Evolutionary conservation across 1,284 basidiomycete species (phyloP), one percentile per base, ranked within the genome.

Genomic region (Malassezia slooffiae): DNA sequence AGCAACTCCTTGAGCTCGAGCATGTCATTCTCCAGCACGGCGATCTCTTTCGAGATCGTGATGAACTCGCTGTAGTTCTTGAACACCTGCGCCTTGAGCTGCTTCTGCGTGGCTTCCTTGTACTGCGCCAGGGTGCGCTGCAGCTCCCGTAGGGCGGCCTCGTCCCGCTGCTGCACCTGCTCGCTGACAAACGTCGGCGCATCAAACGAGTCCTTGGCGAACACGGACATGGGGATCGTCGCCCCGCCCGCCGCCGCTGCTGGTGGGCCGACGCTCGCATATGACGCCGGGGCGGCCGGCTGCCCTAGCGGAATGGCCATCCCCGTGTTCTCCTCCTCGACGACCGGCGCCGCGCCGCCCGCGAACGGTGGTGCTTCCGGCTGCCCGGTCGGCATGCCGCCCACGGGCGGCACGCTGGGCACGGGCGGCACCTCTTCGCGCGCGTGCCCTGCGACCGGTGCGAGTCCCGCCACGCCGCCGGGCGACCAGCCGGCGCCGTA

Each of bases 11-110:
- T 96, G 67, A 97, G 79, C 66, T 96, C 90, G 27, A 96, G 77
- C 84, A 96, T 87, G 69, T 96, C 90, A 67, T 91, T 95, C 73
- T 97, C 91, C 10, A 99, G 77, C 0, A 85, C 83, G 6, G 85
- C 83, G 34, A 97, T 91, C 72, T 97, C 93, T 65, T 96, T 97
- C 7, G 89, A 93, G 34, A 97, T 87, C 34, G 83, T 77, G 35
- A 99, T 87, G 65, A 97, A 96, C 65, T 96, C 88, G 29, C 86
- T 82, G 65, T 96, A 97, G 71, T 73, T 72, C 20, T 62, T 66
- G 43, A 61, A 59, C 6, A 68, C 60, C 34, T 62, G 60, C 6
- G 51, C 41, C 40, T 60, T 60, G 28, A 62, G 45, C 26, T 66
- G 62, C 34, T 58, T 49, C 29, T 60, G 52, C 24, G 64, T 60